Evolutionary conservation across 192 early-diverging fungal genomes (phyloP).

Genomic region (Coemansia guatemalensis): DNA sequence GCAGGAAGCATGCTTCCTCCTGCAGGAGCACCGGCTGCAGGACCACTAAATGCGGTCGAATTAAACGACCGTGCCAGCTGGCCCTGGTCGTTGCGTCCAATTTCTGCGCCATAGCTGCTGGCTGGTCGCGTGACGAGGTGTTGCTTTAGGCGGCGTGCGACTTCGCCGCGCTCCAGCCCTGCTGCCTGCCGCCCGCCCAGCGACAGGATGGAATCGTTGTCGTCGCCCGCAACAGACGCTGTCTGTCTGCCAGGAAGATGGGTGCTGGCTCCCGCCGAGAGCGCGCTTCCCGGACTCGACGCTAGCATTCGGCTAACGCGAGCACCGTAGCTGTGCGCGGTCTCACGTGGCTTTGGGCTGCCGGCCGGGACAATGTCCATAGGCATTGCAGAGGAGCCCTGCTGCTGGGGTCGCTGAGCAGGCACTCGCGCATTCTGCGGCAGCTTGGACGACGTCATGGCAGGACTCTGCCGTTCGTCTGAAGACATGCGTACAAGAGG

Average conservation of each 20-base stretch:
- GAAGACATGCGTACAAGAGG: background rate
- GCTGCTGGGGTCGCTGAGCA: background rate
- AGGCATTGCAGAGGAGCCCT: background rate
- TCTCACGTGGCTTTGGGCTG: background rate
- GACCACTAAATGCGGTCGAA: background rate
- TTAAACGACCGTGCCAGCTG: constrained; percentile 6
- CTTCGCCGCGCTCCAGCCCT: constrained; percentile 48
- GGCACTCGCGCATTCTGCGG: background rate
- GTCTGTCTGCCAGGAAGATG: background rate
- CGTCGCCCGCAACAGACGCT: constrained; percentile 4
- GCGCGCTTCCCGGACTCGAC: constrained; percentile 3
- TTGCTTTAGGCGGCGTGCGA: constrained; percentile 65
- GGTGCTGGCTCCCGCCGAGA: background rate
- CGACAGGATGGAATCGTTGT: constrained; percentile 27
- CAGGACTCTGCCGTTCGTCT: background rate
- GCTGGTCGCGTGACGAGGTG: constrained; percentile 67
- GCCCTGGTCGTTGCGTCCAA: background rate
- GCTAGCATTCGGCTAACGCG: constrained; percentile 9
- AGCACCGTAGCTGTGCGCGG: constrained; percentile 17
- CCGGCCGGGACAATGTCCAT: constrained; percentile 12
- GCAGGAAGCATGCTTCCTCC: background rate
- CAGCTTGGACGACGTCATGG: background rate
- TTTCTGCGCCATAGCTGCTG: constrained; percentile 17
- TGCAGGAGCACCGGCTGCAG: constrained; percentile 1
- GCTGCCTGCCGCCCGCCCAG: constrained; percentile 12